These are phyloP conservation scores for Jimgerdemannia lactiflua DNA, from an alignment of 192 early-diverging fungal species.

Conservation along the genomic window DNA sequence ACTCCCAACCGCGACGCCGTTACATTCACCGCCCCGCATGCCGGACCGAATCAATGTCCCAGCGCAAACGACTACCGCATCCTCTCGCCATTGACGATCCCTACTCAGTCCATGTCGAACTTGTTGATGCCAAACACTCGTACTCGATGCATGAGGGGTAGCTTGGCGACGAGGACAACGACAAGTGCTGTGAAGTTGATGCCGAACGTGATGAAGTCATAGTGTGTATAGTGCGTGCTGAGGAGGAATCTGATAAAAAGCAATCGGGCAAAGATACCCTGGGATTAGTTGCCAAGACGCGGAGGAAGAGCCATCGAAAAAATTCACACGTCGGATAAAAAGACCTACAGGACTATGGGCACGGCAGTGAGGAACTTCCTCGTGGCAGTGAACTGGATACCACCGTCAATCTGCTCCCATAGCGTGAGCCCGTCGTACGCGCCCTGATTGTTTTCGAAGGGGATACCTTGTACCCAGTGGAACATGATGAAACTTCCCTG, in stretches of 20 bases:
- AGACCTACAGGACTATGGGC: constrained; percentile 88
- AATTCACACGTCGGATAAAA: constrained; percentile 4
- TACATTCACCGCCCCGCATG: no score
- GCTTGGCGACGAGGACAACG: constrained; percentile 87
- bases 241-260: constrained; percentile 75
- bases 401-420: constrained; percentile 99
- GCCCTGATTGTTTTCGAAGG: constrained; percentile 92
- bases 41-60: no score
- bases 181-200: constrained; percentile 86
- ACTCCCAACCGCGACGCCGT: no score
- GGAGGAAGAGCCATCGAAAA: not conserved
- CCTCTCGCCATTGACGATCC: not conserved
- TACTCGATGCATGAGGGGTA: constrained; percentile 86
- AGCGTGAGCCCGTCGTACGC: constrained; percentile 91
- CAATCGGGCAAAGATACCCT: constrained; percentile 1
- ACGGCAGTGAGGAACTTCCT: constrained; percentile 97
- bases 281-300: constrained; percentile 1
- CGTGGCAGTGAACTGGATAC: constrained; percentile 96
- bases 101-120: constrained; percentile 21
- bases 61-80: not conserved
- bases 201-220: constrained; percentile 85
- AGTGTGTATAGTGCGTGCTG: constrained; percentile 95
- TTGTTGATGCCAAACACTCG: constrained; percentile 95
- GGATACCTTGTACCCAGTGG: constrained; percentile 95
- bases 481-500: constrained; percentile 98